Percentiles rank a stretch among this genome's conserved stretches.
These are phyloP conservation scores for Plantago major DNA, from an alignment of 257 asterid genomes.

Conservation along the genomic window DNA sequence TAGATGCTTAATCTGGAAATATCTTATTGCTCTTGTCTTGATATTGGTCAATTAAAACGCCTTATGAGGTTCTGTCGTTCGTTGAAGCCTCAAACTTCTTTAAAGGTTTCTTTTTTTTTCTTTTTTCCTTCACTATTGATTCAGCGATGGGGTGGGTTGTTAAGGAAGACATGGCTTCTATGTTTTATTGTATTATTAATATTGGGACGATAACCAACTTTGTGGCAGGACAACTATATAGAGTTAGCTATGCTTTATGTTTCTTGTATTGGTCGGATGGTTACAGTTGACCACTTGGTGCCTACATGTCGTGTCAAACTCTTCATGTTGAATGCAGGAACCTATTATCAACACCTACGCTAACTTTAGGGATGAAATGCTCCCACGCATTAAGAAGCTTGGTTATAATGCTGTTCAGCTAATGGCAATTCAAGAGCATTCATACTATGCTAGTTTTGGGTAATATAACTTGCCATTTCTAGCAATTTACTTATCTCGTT, in stretches of 20 bases:
- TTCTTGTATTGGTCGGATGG: constrained; percentile 18
- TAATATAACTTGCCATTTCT: constrained; percentile 26
- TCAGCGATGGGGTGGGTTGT: too few relatives aligned
- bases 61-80: too few relatives aligned
- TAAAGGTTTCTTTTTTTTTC: too few relatives aligned
- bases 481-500: constrained; percentile 13
- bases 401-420: constrained; percentile 98
- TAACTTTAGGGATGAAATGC: constrained; percentile 91
- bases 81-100: too few relatives aligned
- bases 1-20: neutral
- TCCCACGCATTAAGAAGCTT: constrained; percentile 93
- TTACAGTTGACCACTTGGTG: neutral
- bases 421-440: constrained; percentile 99
- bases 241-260: neutral
- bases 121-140: too few relatives aligned
- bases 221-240: too few relatives aligned
- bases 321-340: constrained; percentile 50
- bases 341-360: constrained; percentile 84
- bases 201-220: too few relatives aligned
- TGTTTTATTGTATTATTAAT: too few relatives aligned
- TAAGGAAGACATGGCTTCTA: too few relatives aligned
- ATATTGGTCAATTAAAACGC: too few relatives aligned
- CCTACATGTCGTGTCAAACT: constrained; percentile 6
- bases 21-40: too few relatives aligned
- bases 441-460: constrained; percentile 99